These are phyloP conservation scores for Penicillium coffeae DNA, from an alignment of 495 filamentous ascomycete species.

Conservation along the genomic window DNA sequence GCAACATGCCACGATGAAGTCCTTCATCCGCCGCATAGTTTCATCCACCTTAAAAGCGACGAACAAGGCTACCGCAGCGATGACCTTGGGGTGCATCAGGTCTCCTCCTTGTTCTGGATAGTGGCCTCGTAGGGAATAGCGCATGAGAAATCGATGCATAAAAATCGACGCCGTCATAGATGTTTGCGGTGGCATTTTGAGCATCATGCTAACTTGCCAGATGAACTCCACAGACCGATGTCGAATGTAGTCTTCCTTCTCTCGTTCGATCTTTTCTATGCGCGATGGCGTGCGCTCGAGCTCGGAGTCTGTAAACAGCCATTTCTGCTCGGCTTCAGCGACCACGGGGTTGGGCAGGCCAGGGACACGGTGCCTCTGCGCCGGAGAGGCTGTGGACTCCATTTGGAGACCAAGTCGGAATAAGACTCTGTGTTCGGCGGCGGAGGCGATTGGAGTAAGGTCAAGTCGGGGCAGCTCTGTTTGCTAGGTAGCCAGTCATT, in stretches of 20 bases:
- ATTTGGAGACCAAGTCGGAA: constrained; percentile 13
- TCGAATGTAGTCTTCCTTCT: constrained; percentile 71
- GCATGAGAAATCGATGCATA: constrained; percentile 94
- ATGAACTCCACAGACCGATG: constrained; percentile 96
- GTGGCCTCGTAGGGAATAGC: constrained; percentile 56
- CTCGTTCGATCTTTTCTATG: constrained; percentile 70
- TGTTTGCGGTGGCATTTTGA: constrained; percentile 88
- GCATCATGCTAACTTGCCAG: constrained; percentile 84
- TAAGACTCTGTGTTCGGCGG: neutral
- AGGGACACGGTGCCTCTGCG: constrained; percentile 42
- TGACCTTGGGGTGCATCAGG: constrained; percentile 77
- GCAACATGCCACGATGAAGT: constrained; percentile 86
- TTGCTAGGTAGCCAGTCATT: neutral
- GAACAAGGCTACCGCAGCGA: constrained; percentile 85
- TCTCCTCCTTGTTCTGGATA: constrained; percentile 42
- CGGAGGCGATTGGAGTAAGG: neutral
- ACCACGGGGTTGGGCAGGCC: constrained; percentile 48
- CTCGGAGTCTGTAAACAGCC: constrained; percentile 85
- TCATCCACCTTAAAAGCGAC: constrained; percentile 96
- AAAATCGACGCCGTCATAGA: constrained; percentile 88
- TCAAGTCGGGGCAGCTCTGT: neutral
- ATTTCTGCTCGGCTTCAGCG: constrained; percentile 63
- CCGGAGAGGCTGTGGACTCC: constrained; percentile 28
- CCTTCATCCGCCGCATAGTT: constrained; percentile 87
- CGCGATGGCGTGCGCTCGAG: constrained; percentile 77